These are phyloP conservation scores for Vaccinium myrtillus DNA, from an alignment of 148 eudicot genomes.

Conservation along the genomic window DNA sequence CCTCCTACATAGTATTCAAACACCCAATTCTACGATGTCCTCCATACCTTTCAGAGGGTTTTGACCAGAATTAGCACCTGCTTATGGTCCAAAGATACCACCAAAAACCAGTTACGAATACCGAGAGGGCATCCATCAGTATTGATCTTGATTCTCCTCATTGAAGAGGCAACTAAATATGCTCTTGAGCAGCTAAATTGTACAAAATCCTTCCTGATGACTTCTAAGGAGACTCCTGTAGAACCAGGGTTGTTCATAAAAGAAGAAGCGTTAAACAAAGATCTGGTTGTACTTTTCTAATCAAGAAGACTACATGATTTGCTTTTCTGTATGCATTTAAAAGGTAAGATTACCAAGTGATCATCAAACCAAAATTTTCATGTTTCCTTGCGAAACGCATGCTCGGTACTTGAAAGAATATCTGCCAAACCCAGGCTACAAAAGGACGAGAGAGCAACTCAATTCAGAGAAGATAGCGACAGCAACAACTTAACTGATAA, in stretches of 20 bases:
- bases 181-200: background rate
- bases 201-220: background rate
- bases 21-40: background rate
- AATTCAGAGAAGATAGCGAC: background rate
- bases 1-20: background rate
- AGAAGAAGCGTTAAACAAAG: background rate
- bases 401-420: background rate
- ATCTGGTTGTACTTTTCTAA: background rate
- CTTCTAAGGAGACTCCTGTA: background rate
- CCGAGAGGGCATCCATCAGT: background rate
- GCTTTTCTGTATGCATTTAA: background rate
- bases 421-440: background rate
- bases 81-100: background rate
- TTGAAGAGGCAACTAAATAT: background rate
- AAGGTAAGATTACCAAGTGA: background rate
- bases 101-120: background rate
- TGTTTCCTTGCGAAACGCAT: background rate
- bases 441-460: background rate
- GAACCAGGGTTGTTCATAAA: background rate
- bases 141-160: background rate
- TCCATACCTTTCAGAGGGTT: background rate
- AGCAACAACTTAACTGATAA: too few relatives aligned
- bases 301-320: background rate
- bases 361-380: background rate
- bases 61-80: background rate